Conservation (phyloP, 257 asterid genomes). For the Capsicum baccatum region DNA sequence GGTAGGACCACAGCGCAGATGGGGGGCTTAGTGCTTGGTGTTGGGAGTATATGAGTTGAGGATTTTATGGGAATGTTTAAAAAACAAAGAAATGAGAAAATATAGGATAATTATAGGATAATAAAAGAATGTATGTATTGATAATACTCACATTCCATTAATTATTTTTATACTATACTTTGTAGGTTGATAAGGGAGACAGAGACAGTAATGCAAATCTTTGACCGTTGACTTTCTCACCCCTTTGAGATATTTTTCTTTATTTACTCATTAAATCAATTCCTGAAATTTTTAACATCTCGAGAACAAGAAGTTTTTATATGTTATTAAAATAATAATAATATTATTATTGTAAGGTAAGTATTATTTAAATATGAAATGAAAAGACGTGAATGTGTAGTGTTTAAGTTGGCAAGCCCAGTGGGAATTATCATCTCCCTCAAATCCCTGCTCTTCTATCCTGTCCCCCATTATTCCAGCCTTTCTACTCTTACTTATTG, state of each 20-base stretch:
- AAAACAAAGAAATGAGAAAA: slow-evolving; percentile 19
- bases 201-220: slow-evolving; percentile 55
- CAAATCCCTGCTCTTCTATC: slow-evolving; percentile 25
- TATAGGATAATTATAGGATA: slow-evolving; percentile 27
- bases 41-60: slow-evolving; percentile 30
- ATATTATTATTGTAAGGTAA: too few relatives aligned
- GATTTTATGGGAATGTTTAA: slow-evolving; percentile 51
- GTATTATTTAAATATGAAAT: not conserved
- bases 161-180: slow-evolving; percentile 15
- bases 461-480: slow-evolving; percentile 25
- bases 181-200: slow-evolving; percentile 57
- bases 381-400: slow-evolving; percentile 28
- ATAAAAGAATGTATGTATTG: slow-evolving; percentile 32
- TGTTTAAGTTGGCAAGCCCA: slow-evolving; percentile 29
- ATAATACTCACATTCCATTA: slow-evolving; percentile 5
- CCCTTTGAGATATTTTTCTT: slow-evolving; percentile 27
- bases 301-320: slow-evolving; percentile 35
- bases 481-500: not conserved
- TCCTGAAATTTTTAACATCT: slow-evolving; percentile 35
- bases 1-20: slow-evolving; percentile 51
- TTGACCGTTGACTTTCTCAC: slow-evolving; percentile 55
- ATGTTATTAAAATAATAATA: not conserved
- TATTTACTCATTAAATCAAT: not conserved
- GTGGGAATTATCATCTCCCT: slow-evolving; percentile 15
- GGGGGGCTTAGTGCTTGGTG: slow-evolving; percentile 64